A percentile compares a stretch with the other conserved stretches of the same genome.
Conservation (phyloP, 2,329 filamentous ascomycete species). For the Helotiales sp. region DNA sequence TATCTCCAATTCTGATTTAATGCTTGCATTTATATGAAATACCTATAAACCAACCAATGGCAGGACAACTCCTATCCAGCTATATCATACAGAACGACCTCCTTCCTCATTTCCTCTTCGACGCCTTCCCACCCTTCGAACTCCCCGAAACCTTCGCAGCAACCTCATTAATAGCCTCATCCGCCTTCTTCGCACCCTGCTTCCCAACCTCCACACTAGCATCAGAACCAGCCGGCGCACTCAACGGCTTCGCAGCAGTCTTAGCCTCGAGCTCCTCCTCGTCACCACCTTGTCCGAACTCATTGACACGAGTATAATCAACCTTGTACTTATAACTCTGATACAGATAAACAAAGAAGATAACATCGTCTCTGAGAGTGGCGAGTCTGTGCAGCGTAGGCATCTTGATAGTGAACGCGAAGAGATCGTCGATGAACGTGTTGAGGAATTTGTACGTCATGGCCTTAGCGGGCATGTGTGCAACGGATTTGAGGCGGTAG, state of each 20-base stretch:
- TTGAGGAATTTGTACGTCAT: constrained; percentile 99
- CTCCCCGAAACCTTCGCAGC: constrained; percentile 53
- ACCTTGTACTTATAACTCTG: constrained; percentile 92
- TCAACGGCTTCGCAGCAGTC: constrained; percentile 45
- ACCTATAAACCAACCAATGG: too few species aligned
- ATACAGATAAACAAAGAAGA: constrained; percentile 98
- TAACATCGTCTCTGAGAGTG: constrained; percentile 91
- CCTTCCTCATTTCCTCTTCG: constrained; percentile 51
- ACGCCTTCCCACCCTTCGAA: constrained; percentile 53
- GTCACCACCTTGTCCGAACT: constrained; percentile 99
- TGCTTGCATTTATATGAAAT: too few species aligned
- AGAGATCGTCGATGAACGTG: constrained; percentile 98
- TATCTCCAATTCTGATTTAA: too few species aligned
- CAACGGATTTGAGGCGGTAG: constrained; percentile 93
- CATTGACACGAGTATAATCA: constrained; percentile 91
- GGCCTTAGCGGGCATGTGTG: constrained; percentile 94
- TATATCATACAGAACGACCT: neutral
- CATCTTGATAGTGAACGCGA: constrained; percentile 99
- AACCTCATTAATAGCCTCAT: constrained; percentile 28
- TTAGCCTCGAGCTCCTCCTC: constrained; percentile 69
- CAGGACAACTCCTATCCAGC: neutral
- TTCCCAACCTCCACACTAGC: constrained; percentile 33
- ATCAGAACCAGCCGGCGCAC: constrained; percentile 30
- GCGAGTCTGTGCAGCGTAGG: constrained; percentile 89
- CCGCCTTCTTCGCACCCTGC: constrained; percentile 43